Evolutionary conservation across 2,329 filamentous ascomycete species (phyloP).

Genomic region (Scedosporium dehoogii): DNA sequence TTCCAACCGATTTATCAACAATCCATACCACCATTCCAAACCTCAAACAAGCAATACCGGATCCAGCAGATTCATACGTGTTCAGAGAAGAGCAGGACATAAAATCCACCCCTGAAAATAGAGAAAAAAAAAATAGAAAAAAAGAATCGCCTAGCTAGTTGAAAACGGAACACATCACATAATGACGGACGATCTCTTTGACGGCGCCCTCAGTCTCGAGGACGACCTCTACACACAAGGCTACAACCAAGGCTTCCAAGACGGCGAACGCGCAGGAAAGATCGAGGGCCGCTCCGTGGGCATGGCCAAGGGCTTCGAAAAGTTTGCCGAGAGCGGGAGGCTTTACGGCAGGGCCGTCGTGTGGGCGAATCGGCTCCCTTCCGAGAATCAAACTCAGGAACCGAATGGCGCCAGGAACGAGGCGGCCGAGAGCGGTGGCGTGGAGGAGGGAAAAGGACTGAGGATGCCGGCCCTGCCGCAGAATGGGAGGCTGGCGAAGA

Average conservation of each 20-base stretch:
- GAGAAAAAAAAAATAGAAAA: conserved; percentile 9
- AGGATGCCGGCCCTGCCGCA: conserved; percentile 33
- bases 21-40: background rate
- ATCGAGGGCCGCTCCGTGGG: conserved; percentile 87
- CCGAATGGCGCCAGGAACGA: background rate
- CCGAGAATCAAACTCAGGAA: conserved; percentile 10
- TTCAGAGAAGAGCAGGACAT: background rate
- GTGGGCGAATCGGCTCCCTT: conserved; percentile 64
- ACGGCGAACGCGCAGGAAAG: conserved; percentile 68
- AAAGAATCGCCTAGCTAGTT: conserved; percentile 9
- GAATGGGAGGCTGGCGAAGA: conserved; percentile 63
- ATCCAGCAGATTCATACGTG: too few relatives aligned
- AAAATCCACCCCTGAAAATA: background rate
- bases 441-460: conserved; percentile 7
- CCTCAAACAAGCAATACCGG: background rate
- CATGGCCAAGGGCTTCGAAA: conserved; percentile 86
- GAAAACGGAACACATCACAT: background rate
- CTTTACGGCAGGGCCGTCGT: conserved; percentile 70
- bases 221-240: conserved; percentile 73
- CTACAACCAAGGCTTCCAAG: conserved; percentile 61
- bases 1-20: background rate
- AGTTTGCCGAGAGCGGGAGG: conserved; percentile 71
- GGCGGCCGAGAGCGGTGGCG: conserved; percentile 3
- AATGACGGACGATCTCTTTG: conserved; percentile 36
- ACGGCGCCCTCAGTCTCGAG: conserved; percentile 50